These are phyloP conservation scores for Phaseolus lunatus DNA, from an alignment of 306 rosid genomes.

Conservation along the genomic window DNA sequence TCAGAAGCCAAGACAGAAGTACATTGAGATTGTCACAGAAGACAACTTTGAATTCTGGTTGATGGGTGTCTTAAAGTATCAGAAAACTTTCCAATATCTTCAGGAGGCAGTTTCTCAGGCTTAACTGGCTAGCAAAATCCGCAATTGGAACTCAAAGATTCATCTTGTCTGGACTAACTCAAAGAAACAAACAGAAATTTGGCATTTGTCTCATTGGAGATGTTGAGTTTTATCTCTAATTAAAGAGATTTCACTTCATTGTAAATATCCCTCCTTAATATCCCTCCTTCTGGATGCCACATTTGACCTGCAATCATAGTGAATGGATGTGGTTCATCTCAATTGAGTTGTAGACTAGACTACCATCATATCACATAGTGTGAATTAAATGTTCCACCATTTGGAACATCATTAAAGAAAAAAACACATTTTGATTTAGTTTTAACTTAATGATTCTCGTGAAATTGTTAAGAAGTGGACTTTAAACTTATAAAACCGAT, in stretches of 20 bases:
- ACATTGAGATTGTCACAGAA: constrained; percentile 46
- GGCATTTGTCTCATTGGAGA: background rate
- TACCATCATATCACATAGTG: constrained; percentile 7
- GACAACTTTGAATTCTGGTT: constrained; percentile 53
- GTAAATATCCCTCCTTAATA: background rate
- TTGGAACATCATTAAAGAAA: constrained; percentile 7
- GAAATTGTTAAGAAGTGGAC: too few species aligned
- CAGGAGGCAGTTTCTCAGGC: constrained; percentile 42
- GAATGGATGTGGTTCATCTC: constrained; percentile 1
- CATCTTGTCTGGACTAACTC: background rate
- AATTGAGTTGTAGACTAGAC: background rate
- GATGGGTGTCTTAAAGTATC: constrained; percentile 45
- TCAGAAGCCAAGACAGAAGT: constrained; percentile 46
- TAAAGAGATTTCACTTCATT: background rate
- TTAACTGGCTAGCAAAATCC: constrained; percentile 16
- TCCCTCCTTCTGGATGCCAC: background rate
- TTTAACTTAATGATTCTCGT: too few species aligned
- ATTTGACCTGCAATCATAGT: background rate
- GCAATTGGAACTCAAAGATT: background rate
- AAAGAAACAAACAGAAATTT: background rate
- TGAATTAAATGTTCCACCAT: background rate
- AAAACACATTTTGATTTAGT: background rate
- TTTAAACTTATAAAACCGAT: too few species aligned
- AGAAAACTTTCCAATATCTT: constrained; percentile 38
- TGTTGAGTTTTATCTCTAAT: background rate